These are phyloP conservation scores for Wickerhamiella sergipiensis DNA, from an alignment of 805 yeast species.

Conservation along the genomic window DNA sequence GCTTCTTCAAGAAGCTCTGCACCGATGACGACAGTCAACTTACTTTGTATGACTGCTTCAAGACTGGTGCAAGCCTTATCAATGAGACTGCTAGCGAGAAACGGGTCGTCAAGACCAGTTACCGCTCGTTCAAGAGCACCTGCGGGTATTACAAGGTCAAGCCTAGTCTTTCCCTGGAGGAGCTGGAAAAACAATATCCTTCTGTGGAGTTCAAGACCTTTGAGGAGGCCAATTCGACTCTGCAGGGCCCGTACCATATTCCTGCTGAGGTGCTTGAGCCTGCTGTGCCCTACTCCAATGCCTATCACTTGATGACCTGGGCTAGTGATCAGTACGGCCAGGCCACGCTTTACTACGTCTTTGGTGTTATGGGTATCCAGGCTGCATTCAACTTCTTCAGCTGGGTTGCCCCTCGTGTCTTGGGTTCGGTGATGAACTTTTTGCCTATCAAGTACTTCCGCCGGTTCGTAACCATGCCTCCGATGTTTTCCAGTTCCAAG, in stretches of 20 bases:
- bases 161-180: not conserved
- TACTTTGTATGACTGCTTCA: not conserved
- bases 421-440: not conserved
- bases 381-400: slow-evolving; percentile 2
- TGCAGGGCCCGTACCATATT: not conserved
- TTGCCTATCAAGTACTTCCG: not conserved
- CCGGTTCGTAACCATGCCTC: slow-evolving; percentile 3
- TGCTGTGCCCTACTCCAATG: not conserved
- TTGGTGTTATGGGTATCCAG: slow-evolving; percentile 4
- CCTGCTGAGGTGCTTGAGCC: not conserved
- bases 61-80: not conserved
- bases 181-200: not conserved
- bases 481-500: not conserved
- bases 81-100: not conserved
- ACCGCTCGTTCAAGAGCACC: not conserved
- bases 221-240: not conserved
- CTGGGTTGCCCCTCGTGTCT: slow-evolving; percentile 4
- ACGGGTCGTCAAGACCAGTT: not conserved
- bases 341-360: slow-evolving; percentile 3
- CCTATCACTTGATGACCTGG: not conserved
- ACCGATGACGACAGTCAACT: not conserved
- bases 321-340: slow-evolving; percentile 3
- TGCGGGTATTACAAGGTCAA: not conserved
- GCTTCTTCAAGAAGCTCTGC: not conserved
- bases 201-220: not conserved